Evolutionary conservation across 192 early-diverging fungal species (phyloP).

Genomic region (Chytriomyces sp.): DNA sequence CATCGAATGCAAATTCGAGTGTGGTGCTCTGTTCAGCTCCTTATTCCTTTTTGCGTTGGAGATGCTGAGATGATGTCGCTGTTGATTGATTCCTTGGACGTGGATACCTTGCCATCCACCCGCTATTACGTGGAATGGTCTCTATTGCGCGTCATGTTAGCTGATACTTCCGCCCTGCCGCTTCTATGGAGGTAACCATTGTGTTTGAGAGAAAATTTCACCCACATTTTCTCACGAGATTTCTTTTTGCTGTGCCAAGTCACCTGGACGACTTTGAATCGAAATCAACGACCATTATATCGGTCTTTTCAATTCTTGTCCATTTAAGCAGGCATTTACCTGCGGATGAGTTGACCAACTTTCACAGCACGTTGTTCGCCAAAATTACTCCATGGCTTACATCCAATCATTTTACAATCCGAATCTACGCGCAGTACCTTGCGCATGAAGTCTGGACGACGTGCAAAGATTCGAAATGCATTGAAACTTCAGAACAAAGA

Average conservation of each 20-base stretch:
- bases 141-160: conserved; percentile 29
- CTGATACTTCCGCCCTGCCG: no score
- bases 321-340: conserved; percentile 44
- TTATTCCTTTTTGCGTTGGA: conserved; percentile 5
- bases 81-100: conserved; percentile 43
- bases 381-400: conserved; percentile 43
- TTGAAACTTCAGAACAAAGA: neutral
- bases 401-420: conserved; percentile 48
- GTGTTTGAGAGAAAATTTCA: conserved; percentile 7
- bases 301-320: conserved; percentile 48
- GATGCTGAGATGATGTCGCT: neutral
- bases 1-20: conserved; percentile 49
- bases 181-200: neutral
- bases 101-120: conserved; percentile 50
- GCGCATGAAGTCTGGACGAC: conserved; percentile 7
- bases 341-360: conserved; percentile 20
- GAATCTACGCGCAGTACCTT: conserved; percentile 44
- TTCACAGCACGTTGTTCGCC: conserved; percentile 33
- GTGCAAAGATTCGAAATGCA: conserved; percentile 15
- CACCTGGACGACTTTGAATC: conserved; percentile 39
- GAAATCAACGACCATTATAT: conserved; percentile 50
- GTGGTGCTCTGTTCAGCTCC: conserved; percentile 51
- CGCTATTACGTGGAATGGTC: conserved; percentile 58
- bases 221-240: conserved; percentile 2
- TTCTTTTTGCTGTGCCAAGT: neutral